Evolutionary conservation across 805 yeast genomes (phyloP), one percentile per base, ranked within the genome.

Genomic region (Scheffersomyces spartinae): DNA sequence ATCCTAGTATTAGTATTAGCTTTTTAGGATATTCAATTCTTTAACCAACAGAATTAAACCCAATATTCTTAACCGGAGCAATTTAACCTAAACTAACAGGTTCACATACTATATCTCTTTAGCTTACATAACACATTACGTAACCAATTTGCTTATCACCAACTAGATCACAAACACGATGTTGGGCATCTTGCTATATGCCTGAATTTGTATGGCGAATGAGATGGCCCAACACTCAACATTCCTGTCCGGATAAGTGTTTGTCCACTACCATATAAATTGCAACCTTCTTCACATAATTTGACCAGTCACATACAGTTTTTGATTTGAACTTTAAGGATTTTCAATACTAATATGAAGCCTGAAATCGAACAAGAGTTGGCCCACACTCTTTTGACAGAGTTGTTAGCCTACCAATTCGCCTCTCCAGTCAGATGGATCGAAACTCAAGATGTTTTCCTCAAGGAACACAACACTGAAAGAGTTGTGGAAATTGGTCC

Each of bases 341-440:
- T n/a, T n/a, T n/a, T n/a, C n/a, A n/a, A n/a, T n/a, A n/a, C 30
- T 21, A 39, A 31, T 29, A 80, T 79, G 91, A 74, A 74, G 53
- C 95, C 98, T 40, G 97, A 91, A 69, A 76, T 85, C 34, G 93
- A 91, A 66, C 98, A 91, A 64, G 97, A 91, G 55, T 73, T 91
- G 40, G 94, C 98, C 40, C 97, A 91, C 54, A 77, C 82, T 39
- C 68, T 91, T 38, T 69, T 91, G 52, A 85, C 96, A 15, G 99
- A 91, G 69, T 74, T 91, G 43, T 70, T 91, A 61, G 97, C 98
- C 28, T 91, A 86, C 63, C 99, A 91, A 61, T 91, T 91, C 49
- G 99, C 99, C 25, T 86, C 96, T 35, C 98, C 99, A 24, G 99
- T 91, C 38, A 77, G 97, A 70, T 91, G 99, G 63, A 91, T 93